Evolutionary conservation across 768 basidiomycete genomes (phyloP), one percentile per base, ranked within the genome.

Genomic region (Termitomyces sp.): DNA sequence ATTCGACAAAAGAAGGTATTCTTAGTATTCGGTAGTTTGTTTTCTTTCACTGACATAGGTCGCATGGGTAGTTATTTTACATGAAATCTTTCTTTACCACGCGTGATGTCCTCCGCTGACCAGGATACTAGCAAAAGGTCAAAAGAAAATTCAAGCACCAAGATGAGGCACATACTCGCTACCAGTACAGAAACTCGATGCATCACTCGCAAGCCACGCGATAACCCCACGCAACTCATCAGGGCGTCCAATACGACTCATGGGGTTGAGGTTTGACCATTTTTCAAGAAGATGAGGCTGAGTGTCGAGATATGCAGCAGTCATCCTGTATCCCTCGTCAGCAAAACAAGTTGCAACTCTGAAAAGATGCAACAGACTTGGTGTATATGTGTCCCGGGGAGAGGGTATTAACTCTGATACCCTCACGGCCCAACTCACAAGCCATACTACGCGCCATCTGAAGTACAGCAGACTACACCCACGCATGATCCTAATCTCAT

Each of bases 391-490:
- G 80, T 3, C 89, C 88, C 0, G 88, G 88, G 10, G 89, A 90
- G 48, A 91, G 74, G 12, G 84, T 75, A 67, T 91, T 91, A 55
- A 90, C 87, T 3, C 89, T 77, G 47, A 91, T 89, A 2, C 75
- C 70, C 66, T 83, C 73, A 33, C 64, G 70, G 1, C 86, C 89
- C 2, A 91, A 76, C 64, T 91, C 89, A 63, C 87, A 89, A 3
- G 89, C 89, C 87, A 91, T 86, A 66, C 85, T 89, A 40, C 89
- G 81, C 5, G 76, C 83, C 87, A 89, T 89, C 69, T 91, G 89
- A 39, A 90, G 68, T 16, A 91, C 87, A 5, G 84, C 89, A 1
- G 85, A 81, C 69, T 91, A 80, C 48, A 84, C 79, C 87, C 86
- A 89, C 1, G 83, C 80, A 60, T 88, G 86, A 59, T 83, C 87